These are phyloP conservation scores for Sclerotiophoma versabilis DNA, from an alignment of 2,329 filamentous ascomycete genomes.

Conservation along the genomic window DNA sequence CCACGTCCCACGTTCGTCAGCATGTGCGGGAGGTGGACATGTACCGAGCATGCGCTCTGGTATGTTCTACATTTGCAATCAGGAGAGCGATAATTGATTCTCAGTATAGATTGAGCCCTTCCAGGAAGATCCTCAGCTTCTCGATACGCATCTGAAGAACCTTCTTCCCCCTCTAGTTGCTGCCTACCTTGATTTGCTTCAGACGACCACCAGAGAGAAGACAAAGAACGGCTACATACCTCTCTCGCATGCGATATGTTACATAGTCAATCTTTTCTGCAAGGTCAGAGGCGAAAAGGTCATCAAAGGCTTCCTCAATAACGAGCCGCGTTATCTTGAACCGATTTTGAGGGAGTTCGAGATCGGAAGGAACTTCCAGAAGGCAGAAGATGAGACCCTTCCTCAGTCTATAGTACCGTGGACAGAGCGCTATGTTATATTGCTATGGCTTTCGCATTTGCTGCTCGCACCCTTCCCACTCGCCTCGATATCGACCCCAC, in stretches of 20 bases:
- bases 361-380: constrained; percentile 52
- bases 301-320: constrained; percentile 87
- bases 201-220: constrained; percentile 35
- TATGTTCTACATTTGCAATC: constrained; percentile 16
- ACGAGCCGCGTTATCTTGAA: constrained; percentile 86
- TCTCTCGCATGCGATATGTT: constrained; percentile 68
- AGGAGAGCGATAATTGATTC: constrained; percentile 3
- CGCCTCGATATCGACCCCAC: constrained; percentile 73
- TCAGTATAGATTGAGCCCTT: constrained; percentile 75
- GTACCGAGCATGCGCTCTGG: constrained; percentile 47
- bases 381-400: constrained; percentile 19
- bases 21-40: constrained; percentile 51
- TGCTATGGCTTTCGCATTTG: constrained; percentile 75
- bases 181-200: constrained; percentile 75
- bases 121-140: constrained; percentile 91
- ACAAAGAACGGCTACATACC: constrained; percentile 36
- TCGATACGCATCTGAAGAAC: constrained; percentile 81
- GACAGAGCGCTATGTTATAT: constrained; percentile 86
- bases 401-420: constrained; percentile 58
- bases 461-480: constrained; percentile 84
- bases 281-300: constrained; percentile 95
- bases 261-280: constrained; percentile 86
- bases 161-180: constrained; percentile 78
- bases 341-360: constrained; percentile 79
- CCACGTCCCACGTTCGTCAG: constrained; percentile 41